phyloP scores from a whole-genome alignment of 179 eudicot species.

The Vitellaria paradoxa region DNA sequence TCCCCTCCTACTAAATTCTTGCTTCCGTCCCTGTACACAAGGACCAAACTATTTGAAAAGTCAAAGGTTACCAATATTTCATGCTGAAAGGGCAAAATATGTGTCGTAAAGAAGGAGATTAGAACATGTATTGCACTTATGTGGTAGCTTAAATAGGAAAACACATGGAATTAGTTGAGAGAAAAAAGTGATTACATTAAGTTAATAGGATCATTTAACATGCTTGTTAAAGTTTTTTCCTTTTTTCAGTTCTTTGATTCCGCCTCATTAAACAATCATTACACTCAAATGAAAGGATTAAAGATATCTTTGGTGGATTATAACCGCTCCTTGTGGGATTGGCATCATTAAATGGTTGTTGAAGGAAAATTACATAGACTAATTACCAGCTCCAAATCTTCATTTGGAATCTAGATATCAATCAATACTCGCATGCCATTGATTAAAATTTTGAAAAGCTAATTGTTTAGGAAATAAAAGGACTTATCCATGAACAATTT shows the following conservation, averaged over 20 bases:
- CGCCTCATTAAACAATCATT: not conserved
- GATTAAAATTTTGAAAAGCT: not conserved
- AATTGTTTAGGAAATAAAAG: not conserved
- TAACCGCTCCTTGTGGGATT: not conserved
- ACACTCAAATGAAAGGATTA: not conserved
- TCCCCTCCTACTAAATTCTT: too few relatives aligned
- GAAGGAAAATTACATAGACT: not conserved
- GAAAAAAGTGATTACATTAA: not conserved
- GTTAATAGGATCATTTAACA: not conserved
- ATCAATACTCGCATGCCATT: not conserved
- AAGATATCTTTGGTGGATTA: not conserved
- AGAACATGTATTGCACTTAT: not conserved
- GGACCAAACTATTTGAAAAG: not conserved
- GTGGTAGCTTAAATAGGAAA: not conserved
- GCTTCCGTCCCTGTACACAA: not conserved
- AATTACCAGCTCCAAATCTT: conserved; percentile 1
- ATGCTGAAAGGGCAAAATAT: not conserved
- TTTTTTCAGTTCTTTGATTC: not conserved
- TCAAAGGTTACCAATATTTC: not conserved
- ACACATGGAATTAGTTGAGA: not conserved
- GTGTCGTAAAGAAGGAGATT: not conserved
- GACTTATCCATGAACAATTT: not conserved
- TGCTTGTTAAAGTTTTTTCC: not conserved
- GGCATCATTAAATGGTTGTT: not conserved
- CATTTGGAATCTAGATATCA: not conserved